Evolutionary conservation across 2,329 filamentous ascomycete species (phyloP).

Genomic region (Penicillium sp.): DNA sequence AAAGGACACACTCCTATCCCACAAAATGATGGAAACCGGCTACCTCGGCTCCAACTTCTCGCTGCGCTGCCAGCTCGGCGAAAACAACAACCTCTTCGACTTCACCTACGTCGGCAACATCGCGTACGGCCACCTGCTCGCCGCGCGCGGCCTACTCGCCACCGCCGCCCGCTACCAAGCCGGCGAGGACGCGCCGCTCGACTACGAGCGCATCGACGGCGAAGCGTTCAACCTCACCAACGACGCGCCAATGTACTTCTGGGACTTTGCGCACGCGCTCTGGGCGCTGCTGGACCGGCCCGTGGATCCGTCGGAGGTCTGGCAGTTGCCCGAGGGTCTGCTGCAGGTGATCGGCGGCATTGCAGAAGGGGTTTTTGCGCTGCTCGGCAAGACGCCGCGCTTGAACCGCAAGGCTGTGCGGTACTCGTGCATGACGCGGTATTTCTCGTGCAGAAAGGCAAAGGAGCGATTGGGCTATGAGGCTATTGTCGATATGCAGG

Average conservation of each 20-base stretch:
- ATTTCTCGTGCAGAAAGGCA: slow-evolving; percentile 46
- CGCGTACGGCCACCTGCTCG: slow-evolving; percentile 77
- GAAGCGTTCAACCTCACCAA: slow-evolving; percentile 91
- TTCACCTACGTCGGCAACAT: slow-evolving; percentile 68
- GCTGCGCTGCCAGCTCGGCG: slow-evolving; percentile 75
- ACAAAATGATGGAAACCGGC: slow-evolving; percentile 69
- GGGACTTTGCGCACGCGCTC: slow-evolving; percentile 77
- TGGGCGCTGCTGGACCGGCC: slow-evolving; percentile 57
- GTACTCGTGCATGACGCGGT: slow-evolving; percentile 48
- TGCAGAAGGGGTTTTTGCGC: slow-evolving; percentile 38
- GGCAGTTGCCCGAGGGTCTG: slow-evolving; percentile 37
- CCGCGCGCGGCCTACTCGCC: slow-evolving; percentile 66
- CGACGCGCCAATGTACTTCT: slow-evolving; percentile 82
- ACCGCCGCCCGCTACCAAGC: slow-evolving; percentile 46
- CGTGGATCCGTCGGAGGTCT: slow-evolving; percentile 41
- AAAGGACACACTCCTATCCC: slow-evolving; percentile 73
- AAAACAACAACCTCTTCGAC: slow-evolving; percentile 67
- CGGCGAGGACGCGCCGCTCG: slow-evolving; percentile 57
- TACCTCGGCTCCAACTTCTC: slow-evolving; percentile 54
- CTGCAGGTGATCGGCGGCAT: slow-evolving; percentile 39
- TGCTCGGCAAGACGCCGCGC: slow-evolving; percentile 45
- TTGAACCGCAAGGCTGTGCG: slow-evolving; percentile 42
- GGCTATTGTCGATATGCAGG: slow-evolving; percentile 43
- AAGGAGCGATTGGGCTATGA: slow-evolving; percentile 43
- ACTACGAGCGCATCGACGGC: slow-evolving; percentile 72